These are phyloP conservation scores for Laetiporus sulphureus DNA, from an alignment of 1,284 basidiomycete genomes.

Conservation along the genomic window DNA sequence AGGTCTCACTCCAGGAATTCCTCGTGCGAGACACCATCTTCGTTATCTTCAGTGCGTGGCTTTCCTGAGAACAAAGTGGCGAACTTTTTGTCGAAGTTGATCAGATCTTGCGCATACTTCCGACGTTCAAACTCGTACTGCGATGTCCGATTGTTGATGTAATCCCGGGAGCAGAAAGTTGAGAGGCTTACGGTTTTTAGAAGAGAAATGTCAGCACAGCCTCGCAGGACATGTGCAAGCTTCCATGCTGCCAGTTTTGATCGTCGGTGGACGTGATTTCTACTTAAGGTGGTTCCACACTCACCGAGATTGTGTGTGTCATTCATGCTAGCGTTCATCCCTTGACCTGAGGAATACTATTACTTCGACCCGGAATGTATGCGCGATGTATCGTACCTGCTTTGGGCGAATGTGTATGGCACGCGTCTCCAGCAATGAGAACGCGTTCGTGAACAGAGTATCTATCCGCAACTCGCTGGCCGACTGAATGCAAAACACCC, in stretches of 20 bases:
- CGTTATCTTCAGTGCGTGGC: conserved; percentile 47
- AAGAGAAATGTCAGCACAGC: conserved; percentile 58
- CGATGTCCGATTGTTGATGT: background rate
- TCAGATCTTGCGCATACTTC: conserved; percentile 75
- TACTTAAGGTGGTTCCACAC: too few species aligned
- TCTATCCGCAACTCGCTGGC: conserved; percentile 68
- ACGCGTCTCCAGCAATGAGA: conserved; percentile 45
- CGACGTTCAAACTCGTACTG: conserved; percentile 70
- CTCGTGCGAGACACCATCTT: conserved; percentile 60
- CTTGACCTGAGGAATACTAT: conserved; percentile 57
- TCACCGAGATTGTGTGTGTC: conserved; percentile 73
- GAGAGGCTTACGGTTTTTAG: conserved; percentile 68
- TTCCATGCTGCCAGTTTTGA: conserved; percentile 68
- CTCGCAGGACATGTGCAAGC: conserved; percentile 63
- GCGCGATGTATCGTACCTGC: background rate
- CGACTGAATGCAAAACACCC: conserved; percentile 33
- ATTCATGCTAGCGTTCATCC: conserved; percentile 76
- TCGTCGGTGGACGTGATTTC: too few species aligned
- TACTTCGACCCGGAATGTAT: background rate
- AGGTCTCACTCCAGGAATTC: conserved; percentile 50
- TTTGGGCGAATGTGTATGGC: conserved; percentile 1
- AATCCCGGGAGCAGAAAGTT: conserved; percentile 1
- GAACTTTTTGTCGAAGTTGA: conserved; percentile 74
- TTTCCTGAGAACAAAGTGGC: conserved; percentile 74
- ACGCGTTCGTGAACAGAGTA: conserved; percentile 66